Evolutionary conservation across 768 basidiomycete genomes (phyloP).

Genomic region (Mycena floridula): DNA sequence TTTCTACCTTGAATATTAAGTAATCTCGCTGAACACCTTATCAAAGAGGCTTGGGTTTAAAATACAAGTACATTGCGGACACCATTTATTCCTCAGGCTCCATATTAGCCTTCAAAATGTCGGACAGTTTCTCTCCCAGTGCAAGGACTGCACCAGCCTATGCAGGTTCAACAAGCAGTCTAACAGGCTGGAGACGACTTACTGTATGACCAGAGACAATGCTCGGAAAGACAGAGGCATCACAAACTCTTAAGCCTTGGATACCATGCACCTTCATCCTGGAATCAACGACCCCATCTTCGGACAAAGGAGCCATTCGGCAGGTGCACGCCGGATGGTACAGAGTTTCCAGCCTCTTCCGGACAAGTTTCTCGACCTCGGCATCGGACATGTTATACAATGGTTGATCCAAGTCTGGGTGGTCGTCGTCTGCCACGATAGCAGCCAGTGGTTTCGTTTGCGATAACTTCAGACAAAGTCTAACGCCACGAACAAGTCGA

Average conservation of each 20-base stretch:
- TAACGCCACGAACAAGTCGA: slow-evolving; percentile 36
- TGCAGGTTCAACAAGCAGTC: slow-evolving; percentile 23
- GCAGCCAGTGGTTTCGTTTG: slow-evolving; percentile 32
- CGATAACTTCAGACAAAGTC: slow-evolving; percentile 31
- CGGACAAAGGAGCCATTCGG: slow-evolving; percentile 35
- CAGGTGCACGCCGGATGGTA: slow-evolving; percentile 32
- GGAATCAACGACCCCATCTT: slow-evolving; percentile 25
- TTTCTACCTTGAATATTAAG: too few species aligned
- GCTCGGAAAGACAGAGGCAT: slow-evolving; percentile 41
- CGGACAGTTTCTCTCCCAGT: slow-evolving; percentile 28
- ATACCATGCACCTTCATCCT: slow-evolving; percentile 35
- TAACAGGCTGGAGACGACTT: slow-evolving; percentile 11
- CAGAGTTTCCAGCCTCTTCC: slow-evolving; percentile 36
- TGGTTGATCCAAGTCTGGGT: slow-evolving; percentile 33
- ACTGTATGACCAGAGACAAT: slow-evolving; percentile 45
- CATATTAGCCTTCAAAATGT: slow-evolving; percentile 22
- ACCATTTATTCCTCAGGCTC: too few species aligned
- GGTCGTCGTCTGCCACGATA: slow-evolving; percentile 21
- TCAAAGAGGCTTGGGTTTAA: too few species aligned
- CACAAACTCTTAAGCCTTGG: slow-evolving; percentile 37
- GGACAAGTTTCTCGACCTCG: slow-evolving; percentile 36
- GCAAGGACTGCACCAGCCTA: slow-evolving; percentile 24
- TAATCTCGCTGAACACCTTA: too few species aligned
- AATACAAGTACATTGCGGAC: too few species aligned
- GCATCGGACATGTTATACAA: slow-evolving; percentile 30